A percentile compares a stretch with the other conserved stretches of the same genome.
phyloP scores from a whole-genome alignment of 1,284 basidiomycete species.

The Ceratobasidium papillatum region DNA sequence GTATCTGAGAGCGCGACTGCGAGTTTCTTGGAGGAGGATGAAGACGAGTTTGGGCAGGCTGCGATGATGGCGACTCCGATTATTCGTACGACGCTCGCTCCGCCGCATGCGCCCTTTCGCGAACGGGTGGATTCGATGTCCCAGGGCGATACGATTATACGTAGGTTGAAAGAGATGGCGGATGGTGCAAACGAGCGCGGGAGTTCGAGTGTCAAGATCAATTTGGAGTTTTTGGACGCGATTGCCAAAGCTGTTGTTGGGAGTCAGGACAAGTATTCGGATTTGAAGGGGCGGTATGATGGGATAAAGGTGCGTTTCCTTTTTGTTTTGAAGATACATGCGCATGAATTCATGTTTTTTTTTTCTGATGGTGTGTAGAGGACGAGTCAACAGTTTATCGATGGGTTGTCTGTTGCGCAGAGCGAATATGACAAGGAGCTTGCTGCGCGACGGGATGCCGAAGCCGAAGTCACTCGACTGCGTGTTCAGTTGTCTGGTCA shows the following conservation, averaged over 20 bases:
- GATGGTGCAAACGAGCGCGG: constrained; percentile 70
- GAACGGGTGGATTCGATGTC: constrained; percentile 40
- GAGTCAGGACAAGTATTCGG: constrained; percentile 67
- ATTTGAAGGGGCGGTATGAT: constrained; percentile 81
- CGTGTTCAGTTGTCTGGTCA: constrained; percentile 89
- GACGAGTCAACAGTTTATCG: constrained; percentile 89
- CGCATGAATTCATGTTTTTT: constrained; percentile 28
- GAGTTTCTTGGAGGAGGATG: constrained; percentile 19
- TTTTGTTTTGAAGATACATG: neutral
- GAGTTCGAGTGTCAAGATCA: constrained; percentile 73
- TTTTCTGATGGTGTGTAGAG: constrained; percentile 59
- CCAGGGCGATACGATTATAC: constrained; percentile 59
- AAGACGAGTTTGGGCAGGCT: constrained; percentile 24
- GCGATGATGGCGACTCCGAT: constrained; percentile 12
- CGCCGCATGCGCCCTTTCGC: constrained; percentile 5
- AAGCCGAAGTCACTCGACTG: constrained; percentile 88
- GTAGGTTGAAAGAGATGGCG: constrained; percentile 68
- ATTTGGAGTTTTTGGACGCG: constrained; percentile 76
- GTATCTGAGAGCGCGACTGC: constrained; percentile 11
- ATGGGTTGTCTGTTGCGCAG: constrained; percentile 90
- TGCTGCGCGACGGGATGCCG: constrained; percentile 85
- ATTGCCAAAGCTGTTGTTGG: constrained; percentile 76
- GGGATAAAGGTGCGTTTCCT: constrained; percentile 76
- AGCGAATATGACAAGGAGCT: constrained; percentile 94
- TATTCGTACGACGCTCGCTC: constrained; percentile 33